Percentiles rank a stretch among this genome's conserved stretches.
Evolutionary conservation across 2,329 filamentous ascomycete species (phyloP).

Genomic region (Fusarium clavum): DNA sequence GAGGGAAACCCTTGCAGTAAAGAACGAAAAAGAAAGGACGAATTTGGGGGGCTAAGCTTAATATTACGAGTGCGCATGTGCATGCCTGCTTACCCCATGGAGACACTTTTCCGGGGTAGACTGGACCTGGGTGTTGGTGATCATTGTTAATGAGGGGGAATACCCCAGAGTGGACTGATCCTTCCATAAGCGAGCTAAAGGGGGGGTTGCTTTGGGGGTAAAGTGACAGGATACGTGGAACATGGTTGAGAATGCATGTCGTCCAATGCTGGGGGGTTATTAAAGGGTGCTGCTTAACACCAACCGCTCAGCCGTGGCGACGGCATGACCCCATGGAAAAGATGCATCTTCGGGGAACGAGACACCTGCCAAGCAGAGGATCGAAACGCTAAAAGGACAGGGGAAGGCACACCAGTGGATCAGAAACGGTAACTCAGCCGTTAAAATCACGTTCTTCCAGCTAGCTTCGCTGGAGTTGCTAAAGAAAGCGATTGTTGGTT

Average conservation of each 20-base stretch:
- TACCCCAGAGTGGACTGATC: conserved; percentile 31
- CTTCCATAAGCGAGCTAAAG: background rate
- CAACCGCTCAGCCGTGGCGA: background rate
- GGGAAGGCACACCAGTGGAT: conserved; percentile 5
- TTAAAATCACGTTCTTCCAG: background rate
- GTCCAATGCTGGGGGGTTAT: background rate
- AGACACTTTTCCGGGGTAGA: conserved; percentile 25
- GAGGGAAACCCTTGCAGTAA: conserved; percentile 2
- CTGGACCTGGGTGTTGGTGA: conserved; percentile 23
- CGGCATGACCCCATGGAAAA: background rate
- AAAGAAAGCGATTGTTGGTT: background rate
- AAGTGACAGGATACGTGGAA: conserved; percentile 1
- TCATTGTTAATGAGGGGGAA: conserved; percentile 13
- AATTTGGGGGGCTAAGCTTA: conserved; percentile 18
- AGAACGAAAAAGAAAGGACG: background rate
- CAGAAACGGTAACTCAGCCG: conserved; percentile 4
- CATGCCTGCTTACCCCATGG: conserved; percentile 16
- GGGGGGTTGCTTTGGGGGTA: conserved; percentile 1
- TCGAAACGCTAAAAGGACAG: conserved; percentile 15
- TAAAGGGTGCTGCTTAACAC: background rate
- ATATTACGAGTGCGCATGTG: background rate
- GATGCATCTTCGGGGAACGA: background rate
- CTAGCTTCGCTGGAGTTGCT: background rate
- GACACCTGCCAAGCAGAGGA: conserved; percentile 9
- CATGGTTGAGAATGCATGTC: background rate